Evolutionary conservation across 768 basidiomycete species (phyloP), one percentile per base, ranked within the genome.

Genomic region (Cyathus striatus): DNA sequence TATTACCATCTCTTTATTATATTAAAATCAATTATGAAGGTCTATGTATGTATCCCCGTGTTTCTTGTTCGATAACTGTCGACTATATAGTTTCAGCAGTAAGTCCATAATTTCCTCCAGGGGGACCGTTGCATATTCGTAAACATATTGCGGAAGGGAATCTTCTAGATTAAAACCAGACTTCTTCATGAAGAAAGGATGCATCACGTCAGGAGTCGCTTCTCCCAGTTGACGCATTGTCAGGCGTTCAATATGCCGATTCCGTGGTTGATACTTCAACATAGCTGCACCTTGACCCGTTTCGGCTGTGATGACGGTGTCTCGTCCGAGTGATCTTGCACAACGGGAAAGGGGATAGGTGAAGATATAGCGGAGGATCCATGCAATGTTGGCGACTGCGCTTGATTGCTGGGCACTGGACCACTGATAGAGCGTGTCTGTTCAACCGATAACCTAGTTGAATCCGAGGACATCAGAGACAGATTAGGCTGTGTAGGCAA

Each of bases 141-240:
- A 78, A 26, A 92, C 85, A 53, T 89, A 90, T 49, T 87, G 86
- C 10, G 90, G 89, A n/a, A 91, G 56, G 1, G 86, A 82, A 49
- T 90, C 87, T 56, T 90, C 85, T 39, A 91, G 62, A 56, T 79
- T 89, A 65, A 91, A 88, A 0, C 88, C 86, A 1, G 86, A 80
- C 55, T 80, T 86, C 54, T 89, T 84, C 78, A 84, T 85, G 64
- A 89, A 89, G 63, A 88, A 87, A 2, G 85, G 85, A 58, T 86
- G 86, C 86, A 86, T 86, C 17, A 89, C 84, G 52, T 90, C 86
- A 1, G 89, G 87, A 0, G 87, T 89, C n/a, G 86, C 88, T 58
- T 91, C 86, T 23, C 90, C 90, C 10, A 92, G 67, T 57, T 91
- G 90, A 21, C 86, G 78, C 79, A 90, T 83, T 17, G 82, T 86